Percentiles rank a stretch among this genome's conserved stretches.
Evolutionary conservation across 2,329 filamentous ascomycete genomes (phyloP).

Genomic region (Penicillium concentricum): DNA sequence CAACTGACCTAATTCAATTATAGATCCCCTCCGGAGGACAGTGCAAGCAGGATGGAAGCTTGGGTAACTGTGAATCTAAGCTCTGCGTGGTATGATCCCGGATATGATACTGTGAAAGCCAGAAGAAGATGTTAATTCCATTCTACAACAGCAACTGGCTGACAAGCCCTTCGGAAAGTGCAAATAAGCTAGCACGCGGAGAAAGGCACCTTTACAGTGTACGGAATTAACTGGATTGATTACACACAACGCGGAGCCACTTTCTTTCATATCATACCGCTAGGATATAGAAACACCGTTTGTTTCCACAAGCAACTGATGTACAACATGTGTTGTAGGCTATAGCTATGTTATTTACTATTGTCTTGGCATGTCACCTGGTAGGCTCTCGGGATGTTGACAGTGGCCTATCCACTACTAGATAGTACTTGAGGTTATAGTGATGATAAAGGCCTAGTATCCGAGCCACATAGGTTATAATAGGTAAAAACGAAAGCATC

Average conservation of each 20-base stretch:
- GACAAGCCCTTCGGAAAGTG: slow-evolving; percentile 4
- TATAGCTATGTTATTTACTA: not conserved
- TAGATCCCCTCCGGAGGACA: slow-evolving; percentile 4
- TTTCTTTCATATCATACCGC: not conserved
- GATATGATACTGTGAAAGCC: not conserved
- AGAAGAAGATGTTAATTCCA: not conserved
- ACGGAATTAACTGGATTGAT: not conserved
- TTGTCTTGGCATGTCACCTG: not conserved
- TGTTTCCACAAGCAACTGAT: not conserved
- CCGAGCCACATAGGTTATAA: not conserved
- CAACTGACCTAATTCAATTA: not conserved
- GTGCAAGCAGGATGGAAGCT: slow-evolving; percentile 11
- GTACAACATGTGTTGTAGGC: not conserved
- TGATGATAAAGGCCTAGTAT: not conserved
- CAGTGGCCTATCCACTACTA: not conserved
- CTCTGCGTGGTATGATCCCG: slow-evolving; percentile 1
- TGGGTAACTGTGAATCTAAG: slow-evolving; percentile 7
- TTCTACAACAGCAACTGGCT: not conserved
- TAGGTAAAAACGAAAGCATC: not conserved
- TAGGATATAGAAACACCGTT: not conserved
- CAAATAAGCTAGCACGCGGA: not conserved
- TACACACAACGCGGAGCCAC: not conserved
- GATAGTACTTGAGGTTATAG: not conserved
- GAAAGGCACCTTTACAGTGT: not conserved
- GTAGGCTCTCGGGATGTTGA: not conserved